A percentile compares a stretch with the other conserved stretches of the same genome.
phyloP scores from a whole-genome alignment of 2,329 filamentous ascomycete species.

The Zymoseptoria tritici region DNA sequence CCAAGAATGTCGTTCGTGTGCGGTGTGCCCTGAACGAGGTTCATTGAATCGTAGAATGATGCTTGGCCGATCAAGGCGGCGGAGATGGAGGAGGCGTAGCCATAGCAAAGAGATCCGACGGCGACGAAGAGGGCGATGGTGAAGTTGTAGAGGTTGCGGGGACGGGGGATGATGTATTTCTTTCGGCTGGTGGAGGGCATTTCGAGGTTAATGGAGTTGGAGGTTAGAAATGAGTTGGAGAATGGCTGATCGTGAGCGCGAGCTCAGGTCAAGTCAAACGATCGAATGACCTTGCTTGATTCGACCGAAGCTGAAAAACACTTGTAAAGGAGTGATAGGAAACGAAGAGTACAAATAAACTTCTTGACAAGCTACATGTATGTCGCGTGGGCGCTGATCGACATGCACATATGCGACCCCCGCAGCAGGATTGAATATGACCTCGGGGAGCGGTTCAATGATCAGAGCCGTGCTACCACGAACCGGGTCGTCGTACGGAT shows the following conservation, averaged over 20 bases:
- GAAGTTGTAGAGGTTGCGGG: constrained; percentile 6
- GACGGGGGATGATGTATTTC: neutral
- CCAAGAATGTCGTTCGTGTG: constrained; percentile 1
- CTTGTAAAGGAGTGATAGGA: too few species aligned
- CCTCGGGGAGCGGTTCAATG: neutral
- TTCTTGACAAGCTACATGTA: neutral
- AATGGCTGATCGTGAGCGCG: neutral
- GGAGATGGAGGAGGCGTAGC: constrained; percentile 4
- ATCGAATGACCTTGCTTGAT: too few species aligned
- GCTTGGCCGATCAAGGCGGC: constrained; percentile 4
- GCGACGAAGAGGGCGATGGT: constrained; percentile 9
- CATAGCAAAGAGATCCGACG: constrained; percentile 8
- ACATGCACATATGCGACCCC: neutral
- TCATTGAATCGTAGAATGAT: constrained; percentile 4
- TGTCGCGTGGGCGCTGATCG: neutral
- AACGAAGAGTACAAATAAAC: neutral
- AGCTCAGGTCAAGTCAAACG: neutral
- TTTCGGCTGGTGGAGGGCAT: neutral
- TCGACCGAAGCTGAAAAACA: too few species aligned
- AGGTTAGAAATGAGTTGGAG: neutral
- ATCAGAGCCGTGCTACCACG: neutral
- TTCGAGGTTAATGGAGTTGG: neutral
- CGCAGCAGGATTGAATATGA: neutral
- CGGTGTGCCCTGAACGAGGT: constrained; percentile 1
- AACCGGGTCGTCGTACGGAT: neutral